phyloP scores from a whole-genome alignment of 306 rosid species.

The Luffa aegyptiaca region DNA sequence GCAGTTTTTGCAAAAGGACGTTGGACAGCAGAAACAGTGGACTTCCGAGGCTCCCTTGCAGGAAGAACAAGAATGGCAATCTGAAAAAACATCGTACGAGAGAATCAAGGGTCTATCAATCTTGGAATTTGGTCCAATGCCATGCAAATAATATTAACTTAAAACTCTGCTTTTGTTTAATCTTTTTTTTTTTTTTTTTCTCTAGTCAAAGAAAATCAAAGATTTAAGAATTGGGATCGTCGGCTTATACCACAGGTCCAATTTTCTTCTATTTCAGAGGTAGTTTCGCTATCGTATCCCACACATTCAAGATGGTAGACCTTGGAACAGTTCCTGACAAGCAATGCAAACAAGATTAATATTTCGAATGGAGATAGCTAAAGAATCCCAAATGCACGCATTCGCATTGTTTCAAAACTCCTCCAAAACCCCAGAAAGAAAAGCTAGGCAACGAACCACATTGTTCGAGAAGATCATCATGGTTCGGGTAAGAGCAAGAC shows the following conservation, averaged over 20 bases:
- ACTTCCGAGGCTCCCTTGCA: conserved; percentile 33
- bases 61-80: conserved; percentile 38
- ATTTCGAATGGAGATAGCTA: not conserved
- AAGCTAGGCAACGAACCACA: no score
- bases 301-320: conserved; percentile 54
- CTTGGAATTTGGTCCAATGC: not conserved
- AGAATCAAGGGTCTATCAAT: not conserved
- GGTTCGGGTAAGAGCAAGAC: no score
- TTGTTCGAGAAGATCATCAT: no score
- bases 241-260: conserved; percentile 50
- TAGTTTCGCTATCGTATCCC: conserved; percentile 13
- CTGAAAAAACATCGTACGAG: conserved; percentile 9
- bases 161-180: not conserved
- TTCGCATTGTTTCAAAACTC: no score
- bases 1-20: conserved; percentile 40
- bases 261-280: not conserved
- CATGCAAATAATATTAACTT: not conserved
- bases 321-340: conserved; percentile 44
- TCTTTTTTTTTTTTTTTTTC: no score
- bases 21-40: conserved; percentile 52
- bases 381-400: not conserved
- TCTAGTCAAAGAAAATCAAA: no score
- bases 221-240: not conserved
- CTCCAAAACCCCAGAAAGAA: no score
- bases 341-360: not conserved